phyloP scores from a whole-genome alignment of 192 early-diverging fungal genomes.

The Linnemannia elongata region DNA sequence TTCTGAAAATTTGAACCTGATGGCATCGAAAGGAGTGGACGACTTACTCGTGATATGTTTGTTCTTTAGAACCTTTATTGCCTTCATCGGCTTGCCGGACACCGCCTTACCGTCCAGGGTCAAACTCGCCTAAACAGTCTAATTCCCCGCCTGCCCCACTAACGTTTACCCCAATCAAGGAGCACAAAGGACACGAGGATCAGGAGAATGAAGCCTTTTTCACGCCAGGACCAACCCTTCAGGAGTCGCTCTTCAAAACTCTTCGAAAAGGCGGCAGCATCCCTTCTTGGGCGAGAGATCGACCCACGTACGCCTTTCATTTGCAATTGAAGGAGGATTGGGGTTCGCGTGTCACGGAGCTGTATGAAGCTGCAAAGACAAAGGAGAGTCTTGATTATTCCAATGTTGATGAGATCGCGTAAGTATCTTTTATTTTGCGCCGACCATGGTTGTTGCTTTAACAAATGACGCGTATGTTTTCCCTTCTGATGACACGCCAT shows the following conservation, averaged over 20 bases:
- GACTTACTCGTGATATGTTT: too few species aligned
- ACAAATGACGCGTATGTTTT: neutral
- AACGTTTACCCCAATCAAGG: too few species aligned
- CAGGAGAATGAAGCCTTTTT: conserved; percentile 15
- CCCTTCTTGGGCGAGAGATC: conserved; percentile 22
- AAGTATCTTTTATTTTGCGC: neutral
- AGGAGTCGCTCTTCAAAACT: conserved; percentile 10
- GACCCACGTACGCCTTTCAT: conserved; percentile 9
- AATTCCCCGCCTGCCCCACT: too few species aligned
- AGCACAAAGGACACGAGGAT: neutral
- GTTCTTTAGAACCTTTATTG: too few species aligned
- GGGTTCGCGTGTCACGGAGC: conserved; percentile 10
- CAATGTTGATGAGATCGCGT: conserved; percentile 26
- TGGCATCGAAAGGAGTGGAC: too few species aligned
- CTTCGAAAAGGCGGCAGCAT: conserved; percentile 13
- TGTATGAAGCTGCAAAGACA: conserved; percentile 22
- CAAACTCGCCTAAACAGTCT: too few species aligned
- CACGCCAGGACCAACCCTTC: neutral
- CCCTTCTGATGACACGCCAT: neutral
- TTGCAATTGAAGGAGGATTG: conserved; percentile 19
- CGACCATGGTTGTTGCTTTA: neutral
- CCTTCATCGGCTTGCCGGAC: too few species aligned
- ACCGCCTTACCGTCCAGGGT: too few species aligned
- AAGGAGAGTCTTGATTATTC: conserved; percentile 24
- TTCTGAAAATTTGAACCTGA: too few species aligned